phyloP scores from a whole-genome alignment of 148 eudicot genomes.

The Rhododendron kiyosumense region DNA sequence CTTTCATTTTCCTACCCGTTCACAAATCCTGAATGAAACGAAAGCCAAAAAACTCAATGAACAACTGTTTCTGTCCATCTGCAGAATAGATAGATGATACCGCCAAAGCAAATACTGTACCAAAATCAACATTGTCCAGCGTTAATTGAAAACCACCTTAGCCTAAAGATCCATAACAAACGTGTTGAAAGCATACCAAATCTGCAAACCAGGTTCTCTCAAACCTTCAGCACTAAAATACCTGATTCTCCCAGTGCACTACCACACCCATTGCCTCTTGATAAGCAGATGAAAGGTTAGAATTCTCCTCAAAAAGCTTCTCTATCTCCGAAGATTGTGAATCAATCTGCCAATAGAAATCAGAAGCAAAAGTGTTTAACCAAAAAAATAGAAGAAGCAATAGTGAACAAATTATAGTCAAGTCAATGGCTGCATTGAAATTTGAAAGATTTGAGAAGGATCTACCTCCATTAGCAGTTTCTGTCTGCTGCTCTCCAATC shows the following conservation, averaged over 20 bases:
- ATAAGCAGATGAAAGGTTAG: slow-evolving; percentile 65
- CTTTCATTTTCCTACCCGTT: neutral
- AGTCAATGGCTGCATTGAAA: slow-evolving; percentile 3
- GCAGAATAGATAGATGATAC: neutral
- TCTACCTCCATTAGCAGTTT: slow-evolving; percentile 83
- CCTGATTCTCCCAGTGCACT: slow-evolving; percentile 92
- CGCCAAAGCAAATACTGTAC: neutral
- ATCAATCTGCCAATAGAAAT: slow-evolving; percentile 58
- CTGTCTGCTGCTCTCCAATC: slow-evolving; percentile 86
- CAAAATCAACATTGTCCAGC: neutral
- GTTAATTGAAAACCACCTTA: neutral
- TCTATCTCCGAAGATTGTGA: slow-evolving; percentile 96
- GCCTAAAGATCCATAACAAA: neutral
- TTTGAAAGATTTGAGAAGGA: slow-evolving; percentile 1
- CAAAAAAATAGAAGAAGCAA: neutral
- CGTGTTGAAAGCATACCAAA: neutral
- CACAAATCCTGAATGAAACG: neutral
- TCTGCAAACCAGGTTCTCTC: neutral
- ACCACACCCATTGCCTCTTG: slow-evolving; percentile 65
- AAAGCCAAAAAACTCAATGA: neutral
- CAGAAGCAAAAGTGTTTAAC: neutral
- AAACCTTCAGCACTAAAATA: slow-evolving; percentile 18
- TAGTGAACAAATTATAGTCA: slow-evolving; percentile 7
- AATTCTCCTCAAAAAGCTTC: slow-evolving; percentile 89
- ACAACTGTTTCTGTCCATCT: neutral